Base-by-base conservation (phyloP, 2,329 filamentous ascomycete genomes). In the Ophiocordyceps sinensis region DNA sequence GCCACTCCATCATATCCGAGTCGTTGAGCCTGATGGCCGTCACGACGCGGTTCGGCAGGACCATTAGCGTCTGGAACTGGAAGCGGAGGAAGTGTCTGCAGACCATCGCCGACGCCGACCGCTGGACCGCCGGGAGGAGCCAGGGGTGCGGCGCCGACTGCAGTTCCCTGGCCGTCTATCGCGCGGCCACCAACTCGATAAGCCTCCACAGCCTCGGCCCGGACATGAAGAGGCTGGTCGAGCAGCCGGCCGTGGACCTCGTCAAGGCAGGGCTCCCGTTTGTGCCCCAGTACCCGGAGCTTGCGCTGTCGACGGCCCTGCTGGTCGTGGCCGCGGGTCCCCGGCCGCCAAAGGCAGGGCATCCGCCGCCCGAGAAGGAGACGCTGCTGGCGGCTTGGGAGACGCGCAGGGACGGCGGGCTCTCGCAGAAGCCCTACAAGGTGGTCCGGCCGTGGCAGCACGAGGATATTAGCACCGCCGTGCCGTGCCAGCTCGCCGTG, bases 51-150 rank as follows among this genome's bases (percentile, higher is more conserved):
- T 65, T 65, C 40, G 62, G 62, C 26, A 54, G 61, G 40, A 50
- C 56, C 3, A 48, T 65, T 31, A 61, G 64, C 40, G 56, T 65
- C 32, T 63, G 58, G 54, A 57, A 64, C 43, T 65, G 61, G 61
- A 49, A 52, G 3, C 55, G 50, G 41, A 62, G 54, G 45, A 64
- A 63, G 48, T 57, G 54, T n/a, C 46, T 65, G 2, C 62, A 65
- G 45, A 50, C 54, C 12, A 55, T 65, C 37, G 55, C 54, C 36
- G 49, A 57, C 28, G 59, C 58, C 7, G 59, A 64, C 43, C 54
- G 62, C 5, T 65, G 62, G 62, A 53, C 61, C 2, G 54, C 57
- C 1, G 55, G 57, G 0, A 54, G 58, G 10, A 56, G 56, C 39
- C 60, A 62, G 31, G 51, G 56, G 14, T 59, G 55, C 43, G 60